These are phyloP conservation scores for Aristolochia contorta DNA, from an alignment of 164 flowering plant genomes.

Conservation along the genomic window DNA sequence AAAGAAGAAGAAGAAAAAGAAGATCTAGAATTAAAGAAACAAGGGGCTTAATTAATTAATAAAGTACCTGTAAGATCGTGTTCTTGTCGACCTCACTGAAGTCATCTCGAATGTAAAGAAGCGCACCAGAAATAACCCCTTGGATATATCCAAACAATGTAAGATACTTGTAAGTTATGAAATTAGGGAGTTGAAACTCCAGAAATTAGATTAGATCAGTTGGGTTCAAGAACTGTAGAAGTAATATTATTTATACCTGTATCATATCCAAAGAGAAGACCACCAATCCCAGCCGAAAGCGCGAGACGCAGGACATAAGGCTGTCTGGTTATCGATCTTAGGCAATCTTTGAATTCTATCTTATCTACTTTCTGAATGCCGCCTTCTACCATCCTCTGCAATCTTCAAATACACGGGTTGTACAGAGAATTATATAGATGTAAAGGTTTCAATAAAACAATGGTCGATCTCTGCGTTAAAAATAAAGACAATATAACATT, in stretches of 20 bases:
- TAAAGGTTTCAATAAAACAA: no score
- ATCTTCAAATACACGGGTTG: no score
- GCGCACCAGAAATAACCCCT: conserved; percentile 95
- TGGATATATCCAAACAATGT: neutral
- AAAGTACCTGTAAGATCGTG: conserved; percentile 50
- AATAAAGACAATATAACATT: no score
- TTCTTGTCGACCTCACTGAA: conserved; percentile 43
- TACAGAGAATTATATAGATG: no score
- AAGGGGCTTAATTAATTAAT: no score
- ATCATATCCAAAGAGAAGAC: conserved; percentile 90
- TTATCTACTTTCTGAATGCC: conserved; percentile 29
- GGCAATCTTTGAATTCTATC: conserved; percentile 59
- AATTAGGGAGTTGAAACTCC: neutral
- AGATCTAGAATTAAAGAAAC: neutral
- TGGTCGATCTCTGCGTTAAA: no score
- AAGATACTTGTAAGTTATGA: no score
- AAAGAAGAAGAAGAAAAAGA: neutral
- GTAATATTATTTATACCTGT: conserved; percentile 56
- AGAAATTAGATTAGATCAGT: neutral
- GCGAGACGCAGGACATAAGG: conserved; percentile 79
- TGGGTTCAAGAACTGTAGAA: neutral
- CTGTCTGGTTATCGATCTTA: conserved; percentile 33
- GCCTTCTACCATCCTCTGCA: conserved; percentile 35
- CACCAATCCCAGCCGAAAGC: conserved; percentile 83
- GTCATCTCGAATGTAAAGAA: conserved; percentile 85